A percentile compares a stretch with the other conserved stretches of the same genome.
These are phyloP conservation scores for Parietaria judaica DNA, from an alignment of 306 rosid genomes.

Conservation along the genomic window DNA sequence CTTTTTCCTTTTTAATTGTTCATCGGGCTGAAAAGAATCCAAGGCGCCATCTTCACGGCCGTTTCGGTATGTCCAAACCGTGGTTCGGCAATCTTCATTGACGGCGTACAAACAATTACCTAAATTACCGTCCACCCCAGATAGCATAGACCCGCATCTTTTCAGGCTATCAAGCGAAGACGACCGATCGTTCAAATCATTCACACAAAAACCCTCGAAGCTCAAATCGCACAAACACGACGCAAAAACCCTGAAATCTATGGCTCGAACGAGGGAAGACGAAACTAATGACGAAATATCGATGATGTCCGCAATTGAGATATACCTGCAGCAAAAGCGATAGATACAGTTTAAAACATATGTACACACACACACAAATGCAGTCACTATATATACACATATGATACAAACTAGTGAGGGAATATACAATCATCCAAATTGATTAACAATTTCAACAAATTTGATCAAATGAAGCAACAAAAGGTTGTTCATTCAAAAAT, in stretches of 20 bases:
- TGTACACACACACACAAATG: not conserved
- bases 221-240: conserved; percentile 59
- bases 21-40: conserved; percentile 78
- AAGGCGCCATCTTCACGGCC: conserved; percentile 47
- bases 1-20: conserved; percentile 68
- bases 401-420: no score
- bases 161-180: conserved; percentile 36
- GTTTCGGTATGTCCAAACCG: conserved; percentile 73
- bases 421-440: no score
- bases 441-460: no score
- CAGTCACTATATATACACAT: no score
- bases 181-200: conserved; percentile 25
- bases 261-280: conserved; percentile 40
- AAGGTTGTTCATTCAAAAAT: no score
- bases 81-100: conserved; percentile 68
- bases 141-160: conserved; percentile 54
- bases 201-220: conserved; percentile 40
- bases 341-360: not conserved
- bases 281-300: conserved; percentile 62
- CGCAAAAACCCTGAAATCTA: conserved; percentile 71
- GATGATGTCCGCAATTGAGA: conserved; percentile 66
- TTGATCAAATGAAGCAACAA: no score
- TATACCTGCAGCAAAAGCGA: conserved; percentile 41
- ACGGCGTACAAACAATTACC: conserved; percentile 60
- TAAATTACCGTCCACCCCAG: conserved; percentile 41